Percentiles rank a stretch among this genome's conserved stretches.
phyloP scores from a whole-genome alignment of 768 basidiomycete species.

The Jaapia argillacea region DNA sequence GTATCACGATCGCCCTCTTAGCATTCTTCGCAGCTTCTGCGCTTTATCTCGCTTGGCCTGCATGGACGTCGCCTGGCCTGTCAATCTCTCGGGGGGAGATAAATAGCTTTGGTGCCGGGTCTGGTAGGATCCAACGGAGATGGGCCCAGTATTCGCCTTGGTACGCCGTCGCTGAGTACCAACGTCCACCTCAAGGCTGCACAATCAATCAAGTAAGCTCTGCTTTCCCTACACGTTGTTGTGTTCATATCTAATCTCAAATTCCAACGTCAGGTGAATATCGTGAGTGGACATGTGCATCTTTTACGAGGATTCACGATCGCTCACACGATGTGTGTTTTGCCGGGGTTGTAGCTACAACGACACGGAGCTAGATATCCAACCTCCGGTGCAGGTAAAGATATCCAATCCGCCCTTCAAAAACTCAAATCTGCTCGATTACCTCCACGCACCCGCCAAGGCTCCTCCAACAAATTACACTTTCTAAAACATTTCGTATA shows the following conservation, averaged over 20 bases:
- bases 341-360: conserved; percentile 41
- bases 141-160: background rate
- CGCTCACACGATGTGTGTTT: background rate
- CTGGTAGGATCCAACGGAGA: background rate
- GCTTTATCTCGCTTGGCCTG: too few relatives aligned
- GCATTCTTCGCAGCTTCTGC: too few relatives aligned
- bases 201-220: background rate
- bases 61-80: too few relatives aligned
- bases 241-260: too few relatives aligned
- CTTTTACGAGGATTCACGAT: background rate
- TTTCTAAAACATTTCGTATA: conserved; percentile 55
- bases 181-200: background rate
- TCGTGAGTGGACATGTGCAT: conserved; percentile 28
- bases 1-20: too few relatives aligned
- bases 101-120: too few relatives aligned
- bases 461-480: conserved; percentile 32
- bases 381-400: conserved; percentile 33
- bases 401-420: conserved; percentile 35
- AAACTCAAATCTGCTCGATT: conserved; percentile 47
- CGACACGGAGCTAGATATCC: conserved; percentile 78
- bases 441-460: conserved; percentile 33
- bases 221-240: background rate
- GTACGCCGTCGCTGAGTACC: background rate
- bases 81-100: too few relatives aligned
- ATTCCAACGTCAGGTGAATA: conserved; percentile 36